phyloP scores from a whole-genome alignment of 768 basidiomycete genomes.

The Dentipellis sp. region DNA sequence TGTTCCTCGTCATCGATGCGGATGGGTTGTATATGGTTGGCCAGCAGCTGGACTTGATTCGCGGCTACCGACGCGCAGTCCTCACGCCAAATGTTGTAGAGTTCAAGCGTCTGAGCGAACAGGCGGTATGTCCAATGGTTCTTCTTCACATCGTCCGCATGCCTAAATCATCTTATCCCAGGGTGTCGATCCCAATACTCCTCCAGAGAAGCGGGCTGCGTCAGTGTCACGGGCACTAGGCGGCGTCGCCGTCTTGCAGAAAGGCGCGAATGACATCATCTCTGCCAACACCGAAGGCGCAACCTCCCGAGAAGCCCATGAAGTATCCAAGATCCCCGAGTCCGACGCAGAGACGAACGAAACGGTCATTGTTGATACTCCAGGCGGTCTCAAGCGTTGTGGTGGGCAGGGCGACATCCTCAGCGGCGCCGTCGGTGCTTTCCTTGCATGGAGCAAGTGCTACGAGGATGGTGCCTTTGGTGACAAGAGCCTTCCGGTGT shows the following conservation, averaged over 20 bases:
- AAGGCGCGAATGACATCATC: slow-evolving; percentile 77
- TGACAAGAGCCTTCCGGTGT: slow-evolving; percentile 43
- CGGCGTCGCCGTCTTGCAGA: slow-evolving; percentile 85
- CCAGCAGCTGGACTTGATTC: slow-evolving; percentile 60
- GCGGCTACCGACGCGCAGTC: slow-evolving; percentile 80
- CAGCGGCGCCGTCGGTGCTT: slow-evolving; percentile 78
- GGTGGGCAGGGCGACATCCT: slow-evolving; percentile 96
- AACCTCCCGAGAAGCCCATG: slow-evolving; percentile 29
- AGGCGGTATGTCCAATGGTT: slow-evolving; percentile 37
- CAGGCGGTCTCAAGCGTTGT: slow-evolving; percentile 85
- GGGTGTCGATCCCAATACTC: slow-evolving; percentile 44
- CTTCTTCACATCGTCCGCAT: background rate
- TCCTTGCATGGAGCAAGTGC: slow-evolving; percentile 93
- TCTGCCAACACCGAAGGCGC: slow-evolving; percentile 63
- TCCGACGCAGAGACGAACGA: slow-evolving; percentile 30
- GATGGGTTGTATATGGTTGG: slow-evolving; percentile 85
- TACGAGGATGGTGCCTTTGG: slow-evolving; percentile 81
- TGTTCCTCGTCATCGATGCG: slow-evolving; percentile 92
- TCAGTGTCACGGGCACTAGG: slow-evolving; percentile 68
- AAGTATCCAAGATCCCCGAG: slow-evolving; percentile 24
- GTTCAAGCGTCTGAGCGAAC: slow-evolving; percentile 76
- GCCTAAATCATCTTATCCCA: slow-evolving; percentile 3
- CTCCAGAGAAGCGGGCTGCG: slow-evolving; percentile 48
- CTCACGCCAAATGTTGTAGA: slow-evolving; percentile 94
- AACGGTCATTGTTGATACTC: slow-evolving; percentile 50